A percentile compares a stretch with the other conserved stretches of the same genome.
Conservation (phyloP, 2,329 filamentous ascomycete species). For the Venturia effusa region DNA sequence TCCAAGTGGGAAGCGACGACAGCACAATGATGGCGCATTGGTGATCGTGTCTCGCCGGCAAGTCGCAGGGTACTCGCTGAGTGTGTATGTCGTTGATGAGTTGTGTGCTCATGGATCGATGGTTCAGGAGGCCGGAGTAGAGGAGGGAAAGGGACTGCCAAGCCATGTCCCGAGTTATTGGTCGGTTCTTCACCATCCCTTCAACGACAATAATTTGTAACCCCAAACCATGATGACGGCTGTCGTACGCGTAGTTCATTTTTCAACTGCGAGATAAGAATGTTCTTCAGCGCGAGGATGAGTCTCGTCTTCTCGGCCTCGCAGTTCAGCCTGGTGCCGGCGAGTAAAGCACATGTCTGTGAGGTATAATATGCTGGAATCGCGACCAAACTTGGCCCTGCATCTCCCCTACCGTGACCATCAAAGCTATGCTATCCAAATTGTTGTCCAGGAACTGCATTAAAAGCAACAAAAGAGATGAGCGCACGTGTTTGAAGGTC, state of each 20-base stretch:
- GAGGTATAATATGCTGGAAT: too few species aligned
- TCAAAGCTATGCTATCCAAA: background rate
- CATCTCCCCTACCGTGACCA: background rate
- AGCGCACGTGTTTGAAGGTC: background rate
- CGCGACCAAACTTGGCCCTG: background rate
- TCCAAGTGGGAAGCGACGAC: background rate
- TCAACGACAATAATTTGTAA: background rate
- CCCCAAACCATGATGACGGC: background rate
- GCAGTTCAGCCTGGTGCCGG: background rate
- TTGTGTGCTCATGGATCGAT: background rate
- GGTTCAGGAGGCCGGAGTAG: background rate
- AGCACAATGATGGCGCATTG: background rate
- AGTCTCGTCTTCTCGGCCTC: background rate
- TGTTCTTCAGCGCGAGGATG: background rate
- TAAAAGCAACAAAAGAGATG: background rate
- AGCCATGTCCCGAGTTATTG: background rate
- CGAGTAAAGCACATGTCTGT: background rate
- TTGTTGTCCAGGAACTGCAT: background rate
- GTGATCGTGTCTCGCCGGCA: background rate
- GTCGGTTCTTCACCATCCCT: background rate
- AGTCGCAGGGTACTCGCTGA: too few species aligned
- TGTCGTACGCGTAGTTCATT: background rate
- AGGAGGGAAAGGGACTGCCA: background rate
- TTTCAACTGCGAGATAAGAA: background rate
- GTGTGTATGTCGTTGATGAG: background rate